Percentiles rank a stretch among this genome's conserved stretches.
phyloP scores from a whole-genome alignment of 192 early-diverging fungal genomes.

The Rhizophagus clarus region DNA sequence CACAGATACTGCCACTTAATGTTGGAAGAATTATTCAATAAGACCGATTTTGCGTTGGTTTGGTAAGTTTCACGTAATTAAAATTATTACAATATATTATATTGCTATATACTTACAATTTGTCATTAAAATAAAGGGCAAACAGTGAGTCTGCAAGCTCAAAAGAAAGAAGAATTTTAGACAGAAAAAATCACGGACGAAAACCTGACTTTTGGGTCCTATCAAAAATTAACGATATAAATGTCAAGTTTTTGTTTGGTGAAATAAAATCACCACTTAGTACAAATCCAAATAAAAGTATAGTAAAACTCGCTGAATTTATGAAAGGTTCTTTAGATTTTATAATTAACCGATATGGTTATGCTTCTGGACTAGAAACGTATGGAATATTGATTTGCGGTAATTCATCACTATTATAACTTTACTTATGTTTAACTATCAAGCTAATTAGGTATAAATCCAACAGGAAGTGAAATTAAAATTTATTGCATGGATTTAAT shows the following conservation, averaged over 20 bases:
- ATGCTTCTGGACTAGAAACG: neutral
- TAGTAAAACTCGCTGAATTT: conserved; percentile 15
- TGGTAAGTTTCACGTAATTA: conserved; percentile 13
- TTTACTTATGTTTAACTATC: neutral
- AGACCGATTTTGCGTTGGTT: neutral
- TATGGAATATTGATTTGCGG: conserved; percentile 16
- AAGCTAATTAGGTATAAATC: conserved; percentile 2
- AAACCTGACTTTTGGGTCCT: conserved; percentile 6
- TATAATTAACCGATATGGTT: neutral
- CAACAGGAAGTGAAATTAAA: conserved; percentile 12
- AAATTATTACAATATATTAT: no score
- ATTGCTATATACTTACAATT: neutral
- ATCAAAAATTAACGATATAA: conserved; percentile 13
- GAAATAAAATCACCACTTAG: conserved; percentile 4
- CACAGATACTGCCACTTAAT: no score
- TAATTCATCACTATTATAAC: conserved; percentile 12
- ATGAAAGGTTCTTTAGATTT: conserved; percentile 23
- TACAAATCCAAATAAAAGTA: conserved; percentile 30
- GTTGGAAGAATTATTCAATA: no score
- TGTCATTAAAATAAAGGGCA: conserved; percentile 20
- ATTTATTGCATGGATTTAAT: neutral
- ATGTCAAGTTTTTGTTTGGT: conserved; percentile 1
- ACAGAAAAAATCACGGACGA: neutral
- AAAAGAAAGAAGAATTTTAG: conserved; percentile 7
- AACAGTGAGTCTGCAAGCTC: conserved; percentile 12